Conservation (phyloP, 345 rosid genomes). For the Brassica juncea region DNA sequence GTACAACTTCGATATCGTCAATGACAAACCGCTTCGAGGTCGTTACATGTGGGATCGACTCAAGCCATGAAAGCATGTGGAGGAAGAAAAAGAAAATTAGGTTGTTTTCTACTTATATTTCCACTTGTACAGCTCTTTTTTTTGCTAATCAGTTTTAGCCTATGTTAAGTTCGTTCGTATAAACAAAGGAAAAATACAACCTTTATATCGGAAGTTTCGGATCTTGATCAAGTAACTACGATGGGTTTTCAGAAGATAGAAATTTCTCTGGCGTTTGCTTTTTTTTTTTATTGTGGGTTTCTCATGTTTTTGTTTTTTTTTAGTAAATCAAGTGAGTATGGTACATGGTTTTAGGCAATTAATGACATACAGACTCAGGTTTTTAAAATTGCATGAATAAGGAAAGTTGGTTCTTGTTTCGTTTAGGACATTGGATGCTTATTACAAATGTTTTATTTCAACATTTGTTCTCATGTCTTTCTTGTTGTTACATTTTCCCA, state of each 20-base stretch:
- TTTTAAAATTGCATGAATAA: conserved; percentile 5
- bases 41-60: conserved; percentile 69
- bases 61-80: conserved; percentile 32
- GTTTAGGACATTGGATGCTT: conserved; percentile 35
- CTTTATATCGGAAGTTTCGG: neutral
- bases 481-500: neutral
- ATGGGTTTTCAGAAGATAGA: neutral
- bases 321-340: neutral
- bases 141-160: neutral
- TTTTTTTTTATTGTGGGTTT: neutral
- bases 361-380: neutral
- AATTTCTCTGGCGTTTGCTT: neutral
- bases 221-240: conserved; percentile 14
- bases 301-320: neutral
- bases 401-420: conserved; percentile 28
- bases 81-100: neutral
- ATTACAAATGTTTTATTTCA: conserved; percentile 3
- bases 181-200: conserved; percentile 7
- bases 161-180: conserved; percentile 23
- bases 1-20: conserved; percentile 74
- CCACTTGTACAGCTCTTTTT: conserved; percentile 31
- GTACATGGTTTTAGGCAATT: neutral
- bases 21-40: conserved; percentile 67
- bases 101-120: neutral
- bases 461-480: neutral